Conservation (phyloP, 345 rosid species). For the Syzygium aqueum region DNA sequence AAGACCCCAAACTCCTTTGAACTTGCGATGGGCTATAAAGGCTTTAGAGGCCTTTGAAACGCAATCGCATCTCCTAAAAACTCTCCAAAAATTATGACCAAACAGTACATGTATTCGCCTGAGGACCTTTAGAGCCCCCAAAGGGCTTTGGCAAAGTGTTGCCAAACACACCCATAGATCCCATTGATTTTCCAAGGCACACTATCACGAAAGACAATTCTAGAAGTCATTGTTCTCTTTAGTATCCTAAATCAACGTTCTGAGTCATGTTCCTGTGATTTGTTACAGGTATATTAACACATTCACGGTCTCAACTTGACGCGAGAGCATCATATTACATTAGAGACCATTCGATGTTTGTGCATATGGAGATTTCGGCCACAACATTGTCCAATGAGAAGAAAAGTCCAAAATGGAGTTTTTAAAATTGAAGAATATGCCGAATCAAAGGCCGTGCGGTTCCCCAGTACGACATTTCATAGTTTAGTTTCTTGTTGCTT, state of each 20-base stretch:
- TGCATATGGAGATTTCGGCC: neutral
- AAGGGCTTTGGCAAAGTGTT: too few relatives aligned
- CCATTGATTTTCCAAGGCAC: too few relatives aligned
- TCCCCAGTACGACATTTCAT: neutral
- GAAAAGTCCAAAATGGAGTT: neutral
- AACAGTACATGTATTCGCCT: too few relatives aligned
- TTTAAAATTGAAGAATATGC: too few relatives aligned
- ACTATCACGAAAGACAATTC: too few relatives aligned
- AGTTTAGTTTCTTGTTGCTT: neutral
- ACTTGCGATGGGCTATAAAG: too few relatives aligned
- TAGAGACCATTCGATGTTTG: neutral
- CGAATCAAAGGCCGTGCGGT: neutral
- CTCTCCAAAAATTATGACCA: too few relatives aligned
- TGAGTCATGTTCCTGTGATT: neutral
- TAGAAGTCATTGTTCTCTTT: neutral
- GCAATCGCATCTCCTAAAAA: too few relatives aligned
- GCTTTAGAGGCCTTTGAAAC: too few relatives aligned
- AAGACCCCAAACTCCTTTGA: too few relatives aligned
- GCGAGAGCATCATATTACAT: neutral
- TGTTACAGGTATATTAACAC: neutral
- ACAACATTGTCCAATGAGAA: neutral
- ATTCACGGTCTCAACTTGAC: fast-evolving
- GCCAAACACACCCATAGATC: too few relatives aligned
- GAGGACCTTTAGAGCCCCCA: too few relatives aligned
- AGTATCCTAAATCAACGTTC: neutral